phyloP scores from a whole-genome alignment of 2,329 filamentous ascomycete species.

The Pseudogymnoascus sp. region DNA sequence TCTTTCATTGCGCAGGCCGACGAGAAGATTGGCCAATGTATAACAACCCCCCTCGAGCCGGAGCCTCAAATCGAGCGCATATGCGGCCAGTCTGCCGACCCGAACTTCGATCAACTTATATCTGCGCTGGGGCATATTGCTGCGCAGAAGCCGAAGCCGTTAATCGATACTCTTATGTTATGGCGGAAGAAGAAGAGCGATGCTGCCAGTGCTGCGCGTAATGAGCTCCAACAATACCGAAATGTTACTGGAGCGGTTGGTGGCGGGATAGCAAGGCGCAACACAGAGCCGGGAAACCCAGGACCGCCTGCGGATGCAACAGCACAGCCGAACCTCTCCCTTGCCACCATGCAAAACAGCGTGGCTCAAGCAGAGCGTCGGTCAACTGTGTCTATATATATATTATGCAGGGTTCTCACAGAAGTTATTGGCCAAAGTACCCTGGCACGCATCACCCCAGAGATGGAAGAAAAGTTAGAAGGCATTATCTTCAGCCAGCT shows the following conservation, averaged over 20 bases:
- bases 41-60: slow-evolving; percentile 70
- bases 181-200: slow-evolving; percentile 97
- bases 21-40: slow-evolving; percentile 85
- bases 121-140: slow-evolving; percentile 90
- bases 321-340: slow-evolving; percentile 13
- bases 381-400: slow-evolving; percentile 91
- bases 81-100: slow-evolving; percentile 83
- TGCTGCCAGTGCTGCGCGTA: slow-evolving; percentile 64
- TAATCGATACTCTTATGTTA: slow-evolving; percentile 96
- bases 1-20: slow-evolving; percentile 97
- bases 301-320: slow-evolving; percentile 20
- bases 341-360: slow-evolving; percentile 55
- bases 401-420: slow-evolving; percentile 86
- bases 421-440: slow-evolving; percentile 91
- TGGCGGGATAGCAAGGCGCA: slow-evolving; percentile 53
- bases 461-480: slow-evolving; percentile 91
- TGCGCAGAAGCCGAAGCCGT: slow-evolving; percentile 83
- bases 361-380: slow-evolving; percentile 77
- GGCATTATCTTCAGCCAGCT: slow-evolving; percentile 96
- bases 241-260: slow-evolving; percentile 21
- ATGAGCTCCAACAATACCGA: slow-evolving; percentile 49
- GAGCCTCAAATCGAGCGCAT: slow-evolving; percentile 83
- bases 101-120: slow-evolving; percentile 89
- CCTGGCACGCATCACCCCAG: slow-evolving; percentile 71
- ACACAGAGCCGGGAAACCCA: slow-evolving; percentile 57